Evolutionary conservation across 1,284 basidiomycete species (phyloP), one percentile per base, ranked within the genome.

Genomic region (Cryptococcus floricola): DNA sequence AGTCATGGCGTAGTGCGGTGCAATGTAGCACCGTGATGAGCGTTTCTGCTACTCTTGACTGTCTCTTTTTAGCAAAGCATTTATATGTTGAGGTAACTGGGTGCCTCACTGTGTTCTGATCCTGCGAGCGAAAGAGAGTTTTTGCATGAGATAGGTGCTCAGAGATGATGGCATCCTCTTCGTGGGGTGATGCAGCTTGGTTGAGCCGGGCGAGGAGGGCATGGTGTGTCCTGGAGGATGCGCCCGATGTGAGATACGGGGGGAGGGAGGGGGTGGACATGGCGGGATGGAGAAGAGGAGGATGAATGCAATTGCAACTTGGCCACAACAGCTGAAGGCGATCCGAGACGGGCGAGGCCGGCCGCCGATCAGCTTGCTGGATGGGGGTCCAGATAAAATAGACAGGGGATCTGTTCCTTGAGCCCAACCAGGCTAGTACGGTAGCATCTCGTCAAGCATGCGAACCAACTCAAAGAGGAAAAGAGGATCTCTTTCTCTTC

Each of bases 181-280:
- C 72, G 31, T 67, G 63, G 8, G 39, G n/a, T 6, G 65, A 65
- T 23, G 18, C 34, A 1, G 67, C 65, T 10, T 57, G 62, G 19
- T 73, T 60, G 13, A 74, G 65, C 49, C 53, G 61, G 10, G 64
- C 67, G 9, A 74, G 56, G 19, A 73, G 55, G 5, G 68, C 66
- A 58, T 76, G 70, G 61, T 76, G 74, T 1, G 71, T 61, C 44
- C 71, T 54, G 6, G 70, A 73, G n/a, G 67, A 69, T 5, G 74
- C 72, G 2, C 67, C 68, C 5, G 72, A 73, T 12, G 64, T 70
- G 19, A 76, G 59, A 51, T 71, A 76, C 7, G 71, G 66, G 44
- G 71, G 72, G 16, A 74, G 5, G 31, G 31, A 10, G 31, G 31
- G 31, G 10, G 6, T 34, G 10, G 31, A 10, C 31, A 34, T 34